Percentiles rank a stretch among this genome's conserved stretches.
Conservation (phyloP, 306 rosid species). For the Arachis hypogaea region DNA sequence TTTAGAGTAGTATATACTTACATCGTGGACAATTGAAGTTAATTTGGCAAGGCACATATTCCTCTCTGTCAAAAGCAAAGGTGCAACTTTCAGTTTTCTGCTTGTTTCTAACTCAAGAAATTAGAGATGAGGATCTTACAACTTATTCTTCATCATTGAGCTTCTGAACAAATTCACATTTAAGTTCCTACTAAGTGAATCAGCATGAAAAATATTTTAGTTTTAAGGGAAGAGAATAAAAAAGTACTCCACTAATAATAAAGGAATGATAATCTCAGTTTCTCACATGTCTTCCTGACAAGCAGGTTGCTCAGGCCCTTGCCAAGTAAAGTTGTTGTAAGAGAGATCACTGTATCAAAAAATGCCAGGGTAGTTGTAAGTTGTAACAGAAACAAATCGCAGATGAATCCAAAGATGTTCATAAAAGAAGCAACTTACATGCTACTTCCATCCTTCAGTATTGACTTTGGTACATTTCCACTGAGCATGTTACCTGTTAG, state of each 20-base stretch:
- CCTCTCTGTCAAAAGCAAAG: conserved; percentile 48
- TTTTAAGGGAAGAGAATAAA: background rate
- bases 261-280: background rate
- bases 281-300: conserved; percentile 63
- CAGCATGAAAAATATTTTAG: conserved; percentile 29
- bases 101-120: conserved; percentile 15
- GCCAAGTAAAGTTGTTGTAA: conserved; percentile 78
- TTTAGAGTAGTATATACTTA: conserved; percentile 47
- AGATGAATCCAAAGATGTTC: conserved; percentile 11
- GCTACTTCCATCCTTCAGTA: conserved; percentile 67
- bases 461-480: conserved; percentile 61
- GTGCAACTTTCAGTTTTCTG: conserved; percentile 14
- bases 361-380: conserved; percentile 17
- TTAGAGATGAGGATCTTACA: conserved; percentile 52
- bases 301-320: conserved; percentile 59
- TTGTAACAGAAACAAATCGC: conserved; percentile 33
- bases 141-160: conserved; percentile 44
- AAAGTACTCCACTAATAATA: background rate
- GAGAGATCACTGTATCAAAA: conserved; percentile 72
- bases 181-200: conserved; percentile 57
- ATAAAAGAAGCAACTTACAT: conserved; percentile 56
- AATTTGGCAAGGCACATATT: conserved; percentile 59
- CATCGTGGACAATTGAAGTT: conserved; percentile 60
- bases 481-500: conserved; percentile 69
- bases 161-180: conserved; percentile 69